A percentile compares a stretch with the other conserved stretches of the same genome.
Conservation (phyloP, 2,329 filamentous ascomycete genomes). For the Pseudopyricularia cyperi region DNA sequence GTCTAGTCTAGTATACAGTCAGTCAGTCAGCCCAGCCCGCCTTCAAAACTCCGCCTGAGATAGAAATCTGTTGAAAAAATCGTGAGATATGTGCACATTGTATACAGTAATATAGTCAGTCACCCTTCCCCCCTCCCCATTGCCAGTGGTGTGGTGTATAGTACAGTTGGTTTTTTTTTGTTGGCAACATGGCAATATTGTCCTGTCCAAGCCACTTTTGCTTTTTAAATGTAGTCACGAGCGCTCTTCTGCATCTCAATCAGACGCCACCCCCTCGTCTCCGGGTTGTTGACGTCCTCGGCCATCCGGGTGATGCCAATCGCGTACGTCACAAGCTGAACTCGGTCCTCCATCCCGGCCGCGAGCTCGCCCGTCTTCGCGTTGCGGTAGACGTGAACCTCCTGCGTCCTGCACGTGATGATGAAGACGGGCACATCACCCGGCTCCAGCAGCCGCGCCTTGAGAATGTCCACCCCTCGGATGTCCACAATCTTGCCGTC, state of each 20-base stretch:
- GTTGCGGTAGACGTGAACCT: conserved; percentile 94
- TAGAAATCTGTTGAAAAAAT: not conserved
- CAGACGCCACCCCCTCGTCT: conserved; percentile 91
- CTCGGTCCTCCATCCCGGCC: conserved; percentile 96
- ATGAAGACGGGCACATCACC: conserved; percentile 93
- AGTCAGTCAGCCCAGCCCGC: not conserved
- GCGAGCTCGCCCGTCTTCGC: conserved; percentile 80
- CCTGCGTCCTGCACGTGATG: conserved; percentile 89
- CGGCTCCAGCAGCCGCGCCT: conserved; percentile 68
- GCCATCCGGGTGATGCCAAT: conserved; percentile 90
- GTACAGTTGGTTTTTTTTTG: not conserved
- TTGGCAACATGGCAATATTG: too few species aligned
- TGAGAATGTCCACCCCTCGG: conserved; percentile 77
- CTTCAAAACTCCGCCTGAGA: not conserved
- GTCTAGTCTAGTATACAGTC: not conserved
- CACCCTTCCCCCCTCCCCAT: too few species aligned
- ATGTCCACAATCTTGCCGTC: conserved; percentile 95
- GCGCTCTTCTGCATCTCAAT: conserved; percentile 99
- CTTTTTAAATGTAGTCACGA: conserved; percentile 60
- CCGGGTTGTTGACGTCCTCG: conserved; percentile 92
- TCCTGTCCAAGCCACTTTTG: too few species aligned
- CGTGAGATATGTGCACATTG: not conserved
- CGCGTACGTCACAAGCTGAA: conserved; percentile 95
- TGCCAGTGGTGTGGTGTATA: not conserved
- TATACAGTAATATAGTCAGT: not conserved